phyloP scores from a whole-genome alignment of 2,329 filamentous ascomycete species.

The Apiospora aurea region DNA sequence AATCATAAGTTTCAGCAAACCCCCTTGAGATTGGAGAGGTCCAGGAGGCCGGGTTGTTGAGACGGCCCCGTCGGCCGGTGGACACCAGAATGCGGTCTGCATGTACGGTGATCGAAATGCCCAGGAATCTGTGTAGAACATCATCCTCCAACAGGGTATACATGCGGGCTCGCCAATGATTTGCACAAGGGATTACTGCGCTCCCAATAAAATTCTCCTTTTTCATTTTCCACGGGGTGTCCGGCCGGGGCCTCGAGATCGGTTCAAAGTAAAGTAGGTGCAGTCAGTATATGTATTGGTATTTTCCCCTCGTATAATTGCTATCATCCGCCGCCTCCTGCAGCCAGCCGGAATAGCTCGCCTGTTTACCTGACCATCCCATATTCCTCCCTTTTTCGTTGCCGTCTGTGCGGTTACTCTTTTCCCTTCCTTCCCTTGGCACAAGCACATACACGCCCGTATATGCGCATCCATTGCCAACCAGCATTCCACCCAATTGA shows the following conservation, averaged over 20 bases:
- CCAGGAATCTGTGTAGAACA: slow-evolving; percentile 13
- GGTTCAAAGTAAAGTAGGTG: not conserved
- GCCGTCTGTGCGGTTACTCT: not conserved
- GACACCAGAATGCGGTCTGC: slow-evolving; percentile 14
- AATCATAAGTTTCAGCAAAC: slow-evolving; percentile 16
- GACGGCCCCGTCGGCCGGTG: slow-evolving; percentile 4
- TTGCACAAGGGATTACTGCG: slow-evolving; percentile 8
- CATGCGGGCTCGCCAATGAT: slow-evolving; percentile 19
- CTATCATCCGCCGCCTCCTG: not conserved
- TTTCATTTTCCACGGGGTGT: not conserved
- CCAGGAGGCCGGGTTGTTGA: not conserved
- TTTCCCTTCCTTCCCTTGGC: not conserved
- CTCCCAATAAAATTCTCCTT: slow-evolving; percentile 14
- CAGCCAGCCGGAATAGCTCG: slow-evolving; percentile 10
- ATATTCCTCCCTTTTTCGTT: not conserved
- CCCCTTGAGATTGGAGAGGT: not conserved
- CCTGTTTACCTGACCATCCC: not conserved
- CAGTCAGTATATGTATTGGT: not conserved
- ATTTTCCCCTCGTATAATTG: not conserved
- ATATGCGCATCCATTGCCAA: not conserved
- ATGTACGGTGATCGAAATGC: slow-evolving; percentile 3
- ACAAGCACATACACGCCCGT: not conserved
- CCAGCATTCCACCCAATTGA: not conserved
- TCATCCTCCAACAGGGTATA: slow-evolving; percentile 2
- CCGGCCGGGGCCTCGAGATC: not conserved